Evolutionary conservation across 2,329 filamentous ascomycete species (phyloP), one percentile per base, ranked within the genome.

Genomic region (Xylaria sp.): DNA sequence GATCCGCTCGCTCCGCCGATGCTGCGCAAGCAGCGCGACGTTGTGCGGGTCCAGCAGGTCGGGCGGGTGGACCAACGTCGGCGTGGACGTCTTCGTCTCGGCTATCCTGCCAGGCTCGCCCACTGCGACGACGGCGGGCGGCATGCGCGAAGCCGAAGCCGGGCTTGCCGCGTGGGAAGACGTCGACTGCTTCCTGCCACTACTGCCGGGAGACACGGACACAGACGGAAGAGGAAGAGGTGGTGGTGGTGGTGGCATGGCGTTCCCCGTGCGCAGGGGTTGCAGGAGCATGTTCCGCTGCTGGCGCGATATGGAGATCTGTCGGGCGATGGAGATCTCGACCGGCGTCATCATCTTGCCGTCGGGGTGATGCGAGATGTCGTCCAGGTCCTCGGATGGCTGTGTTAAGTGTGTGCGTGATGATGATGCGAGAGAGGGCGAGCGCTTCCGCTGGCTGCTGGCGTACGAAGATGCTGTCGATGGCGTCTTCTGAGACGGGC

Each of bases 251-350:
- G 31, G 53, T 1, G 49, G 49, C 3, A 51, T 51, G 23, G 49
- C 2, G 13, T 7, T 10, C 9, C 57, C 77, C 26, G 79, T 80
- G 73, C 84, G 81, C 46, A 89, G 78, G 13, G 88, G 87, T 57
- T 85, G 83, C 20, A 91, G 80, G 70, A 90, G 80, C 36, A 58
- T 28, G 74, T 86, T 84, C 20, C 87, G 83, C 77, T 91, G 90
- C 77, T 89, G 84, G 13, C 86, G 81, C 13, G 88, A 90, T 31
- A 92, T 82, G 71, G 87, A 90, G 72, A 92, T 90, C 76, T 92
- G 89, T 1, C 90, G 83, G 0, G 89, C 89, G 72, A 92, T 91
- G 1, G 89, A 91, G 54, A 90, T 83, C 77, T 91, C 87, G 4
- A 90, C 88, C 1, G 89, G 87, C 51, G 84, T 84, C 70, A 85